phyloP scores from a whole-genome alignment of 2,329 filamentous ascomycete species.

The Calonectria pteridis region DNA sequence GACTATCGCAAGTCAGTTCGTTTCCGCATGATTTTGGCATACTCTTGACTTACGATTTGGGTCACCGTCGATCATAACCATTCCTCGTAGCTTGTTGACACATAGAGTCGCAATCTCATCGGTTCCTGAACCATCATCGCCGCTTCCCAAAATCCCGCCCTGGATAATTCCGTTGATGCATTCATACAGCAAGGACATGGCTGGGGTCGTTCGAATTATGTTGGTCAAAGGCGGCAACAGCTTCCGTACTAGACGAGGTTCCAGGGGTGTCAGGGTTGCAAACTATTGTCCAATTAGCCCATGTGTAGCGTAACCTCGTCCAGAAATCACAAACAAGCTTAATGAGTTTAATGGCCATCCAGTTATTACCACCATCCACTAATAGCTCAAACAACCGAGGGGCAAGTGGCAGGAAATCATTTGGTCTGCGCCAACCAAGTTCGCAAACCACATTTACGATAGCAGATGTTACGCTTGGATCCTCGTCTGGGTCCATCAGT shows the following conservation, averaged over 20 bases:
- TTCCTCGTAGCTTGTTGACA: constrained; percentile 91
- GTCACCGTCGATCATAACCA: constrained; percentile 94
- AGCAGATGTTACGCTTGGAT: constrained; percentile 92
- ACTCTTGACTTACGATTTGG: constrained; percentile 79
- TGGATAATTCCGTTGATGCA: constrained; percentile 99
- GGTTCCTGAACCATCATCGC: constrained; percentile 82
- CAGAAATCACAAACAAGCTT: constrained; percentile 76
- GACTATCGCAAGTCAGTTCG: constrained; percentile 64
- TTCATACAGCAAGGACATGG: constrained; percentile 98
- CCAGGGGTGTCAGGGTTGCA: constrained; percentile 91
- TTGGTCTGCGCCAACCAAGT: constrained; percentile 90
- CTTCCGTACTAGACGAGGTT: constrained; percentile 92
- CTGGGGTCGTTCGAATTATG: constrained; percentile 92
- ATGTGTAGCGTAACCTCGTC: background rate
- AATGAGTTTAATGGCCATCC: constrained; percentile 99
- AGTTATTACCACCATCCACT: constrained; percentile 94
- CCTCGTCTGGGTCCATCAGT: constrained; percentile 89
- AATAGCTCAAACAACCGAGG: constrained; percentile 92
- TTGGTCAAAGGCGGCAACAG: constrained; percentile 90
- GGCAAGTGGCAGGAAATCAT: constrained; percentile 93
- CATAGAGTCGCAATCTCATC: constrained; percentile 95
- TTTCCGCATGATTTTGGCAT: background rate
- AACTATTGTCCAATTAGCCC: constrained; percentile 70
- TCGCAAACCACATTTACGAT: constrained; percentile 98
- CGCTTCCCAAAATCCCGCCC: constrained; percentile 89